Base-by-base conservation (phyloP, 306 rosid species). In the Lathyrus sativus region DNA sequence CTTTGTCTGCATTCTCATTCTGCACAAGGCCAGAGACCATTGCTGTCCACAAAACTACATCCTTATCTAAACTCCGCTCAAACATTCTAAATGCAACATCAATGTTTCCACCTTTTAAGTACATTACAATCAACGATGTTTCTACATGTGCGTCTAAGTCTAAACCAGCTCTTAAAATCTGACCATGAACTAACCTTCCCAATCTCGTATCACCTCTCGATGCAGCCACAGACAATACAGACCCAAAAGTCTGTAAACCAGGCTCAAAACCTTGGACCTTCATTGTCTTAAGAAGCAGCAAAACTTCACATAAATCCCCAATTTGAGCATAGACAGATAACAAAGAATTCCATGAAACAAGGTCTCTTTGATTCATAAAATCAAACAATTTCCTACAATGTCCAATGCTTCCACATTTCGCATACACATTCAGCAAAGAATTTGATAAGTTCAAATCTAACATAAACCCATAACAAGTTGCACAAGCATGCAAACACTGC, bases 1-100 rank as follows among this genome's bases (percentile, higher is more conserved):
- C 91, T 78, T 74, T 81, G 26, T 85, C 85, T 3, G 88, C 82
- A 70, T 44, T 80, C 35, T 82, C 81, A 73, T 79, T 85, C 67
- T 84, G 89, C 72, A 71, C 83, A 64, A 90, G 89, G 67, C 96
- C 96, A 51, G 96, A 87, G 71, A 87, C 87, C 95, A 90, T 79
- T 4, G 95, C 91, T 7, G 96, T 90, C 91, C 96, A 90, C 71
- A 75, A 67, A 61, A 90, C 82, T 12, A 84, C 83, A 75, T 90
- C 96, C 71, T 73, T 84, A 10, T 80, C 65, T 6, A 31, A 67
- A 45, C 65, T 78, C 67, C 68, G 53, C 56, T 82, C 74, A 46
- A 90, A 90, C 31, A 90, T 76, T 71, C 28, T 75, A 79, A 84
- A 80, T 6, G 96, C 95, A 58, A 11, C 48, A 44, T 79, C 78